Conservation (phyloP, 2,329 filamentous ascomycete genomes). For the Stagonosporopsis chrysanthemi region DNA sequence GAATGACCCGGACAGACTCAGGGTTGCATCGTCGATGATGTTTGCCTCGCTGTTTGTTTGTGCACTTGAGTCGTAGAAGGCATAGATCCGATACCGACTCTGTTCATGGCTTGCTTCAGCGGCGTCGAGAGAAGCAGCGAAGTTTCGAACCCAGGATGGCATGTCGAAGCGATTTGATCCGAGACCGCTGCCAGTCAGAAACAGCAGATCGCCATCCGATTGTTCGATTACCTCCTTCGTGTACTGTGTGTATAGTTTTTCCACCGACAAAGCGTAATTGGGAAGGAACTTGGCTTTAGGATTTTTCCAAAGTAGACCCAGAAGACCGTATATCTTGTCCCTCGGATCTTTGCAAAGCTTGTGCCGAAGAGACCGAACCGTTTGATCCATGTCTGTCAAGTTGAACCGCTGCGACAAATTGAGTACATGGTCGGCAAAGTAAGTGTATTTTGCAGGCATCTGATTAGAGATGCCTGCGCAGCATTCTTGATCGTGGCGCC, state of each 20-base stretch:
- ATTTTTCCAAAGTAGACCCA: background rate
- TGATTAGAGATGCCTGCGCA: background rate
- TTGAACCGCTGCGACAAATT: background rate
- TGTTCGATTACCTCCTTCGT: background rate
- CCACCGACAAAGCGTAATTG: background rate
- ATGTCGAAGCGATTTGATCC: background rate
- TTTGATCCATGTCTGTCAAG: background rate
- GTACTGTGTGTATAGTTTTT: background rate
- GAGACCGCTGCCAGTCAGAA: slow-evolving; percentile 3
- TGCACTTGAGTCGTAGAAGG: background rate
- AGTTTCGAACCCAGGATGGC: slow-evolving; percentile 7
- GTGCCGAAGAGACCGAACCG: background rate
- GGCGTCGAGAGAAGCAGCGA: background rate
- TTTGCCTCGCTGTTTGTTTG: background rate
- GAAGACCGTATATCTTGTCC: slow-evolving; percentile 7
- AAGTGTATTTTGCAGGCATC: slow-evolving; percentile 6
- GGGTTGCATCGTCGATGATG: background rate
- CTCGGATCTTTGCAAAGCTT: slow-evolving; percentile 12
- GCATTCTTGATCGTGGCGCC: background rate
- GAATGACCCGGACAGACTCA: background rate
- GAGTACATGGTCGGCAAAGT: slow-evolving; percentile 5
- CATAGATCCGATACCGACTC: background rate
- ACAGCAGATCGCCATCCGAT: background rate
- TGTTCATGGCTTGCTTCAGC: slow-evolving; percentile 2
- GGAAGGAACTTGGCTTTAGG: background rate